Conservation (phyloP, 257 asterid genomes). For the Penstemon eatonii region DNA sequence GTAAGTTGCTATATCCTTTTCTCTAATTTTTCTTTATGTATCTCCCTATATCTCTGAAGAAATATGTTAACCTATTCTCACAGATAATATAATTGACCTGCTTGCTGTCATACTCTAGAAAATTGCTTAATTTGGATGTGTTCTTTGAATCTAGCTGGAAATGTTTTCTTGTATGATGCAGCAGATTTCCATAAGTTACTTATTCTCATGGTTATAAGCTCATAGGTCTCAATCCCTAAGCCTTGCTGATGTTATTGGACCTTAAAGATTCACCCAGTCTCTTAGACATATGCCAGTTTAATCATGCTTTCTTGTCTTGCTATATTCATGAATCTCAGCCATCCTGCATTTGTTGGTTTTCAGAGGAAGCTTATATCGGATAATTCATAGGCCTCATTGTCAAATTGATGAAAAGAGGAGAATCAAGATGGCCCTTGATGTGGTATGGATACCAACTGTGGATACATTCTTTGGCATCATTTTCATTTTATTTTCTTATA, state of each 20-base stretch:
- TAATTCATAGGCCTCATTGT: constrained; percentile 92
- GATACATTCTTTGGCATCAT: constrained; percentile 6
- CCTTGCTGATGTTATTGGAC: constrained; percentile 2
- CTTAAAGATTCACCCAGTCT: not conserved
- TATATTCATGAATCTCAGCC: constrained; percentile 28
- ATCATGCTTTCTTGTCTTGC: constrained; percentile 23
- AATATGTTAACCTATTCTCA: not conserved
- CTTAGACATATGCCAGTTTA: constrained; percentile 13
- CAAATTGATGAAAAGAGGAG: constrained; percentile 94
- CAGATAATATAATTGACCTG: constrained; percentile 19
- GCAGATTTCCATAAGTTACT: not conserved
- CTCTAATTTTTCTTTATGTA: not conserved
- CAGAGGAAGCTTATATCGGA: constrained; percentile 98
- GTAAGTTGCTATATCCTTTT: constrained; percentile 46
- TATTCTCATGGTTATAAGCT: not conserved
- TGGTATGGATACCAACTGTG: constrained; percentile 54
- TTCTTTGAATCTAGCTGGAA: not conserved
- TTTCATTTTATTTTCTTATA: constrained; percentile 20
- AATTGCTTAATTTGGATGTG: not conserved
- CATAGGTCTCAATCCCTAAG: not conserved
- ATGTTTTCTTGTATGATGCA: not conserved
- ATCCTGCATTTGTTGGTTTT: constrained; percentile 33
- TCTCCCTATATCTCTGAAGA: not conserved
- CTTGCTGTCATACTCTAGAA: constrained; percentile 12
- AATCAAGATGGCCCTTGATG: constrained; percentile 98